Evolutionary conservation across 441 rosid genomes (phyloP), one percentile per base, ranked within the genome.

Genomic region (Manihot esculenta): DNA sequence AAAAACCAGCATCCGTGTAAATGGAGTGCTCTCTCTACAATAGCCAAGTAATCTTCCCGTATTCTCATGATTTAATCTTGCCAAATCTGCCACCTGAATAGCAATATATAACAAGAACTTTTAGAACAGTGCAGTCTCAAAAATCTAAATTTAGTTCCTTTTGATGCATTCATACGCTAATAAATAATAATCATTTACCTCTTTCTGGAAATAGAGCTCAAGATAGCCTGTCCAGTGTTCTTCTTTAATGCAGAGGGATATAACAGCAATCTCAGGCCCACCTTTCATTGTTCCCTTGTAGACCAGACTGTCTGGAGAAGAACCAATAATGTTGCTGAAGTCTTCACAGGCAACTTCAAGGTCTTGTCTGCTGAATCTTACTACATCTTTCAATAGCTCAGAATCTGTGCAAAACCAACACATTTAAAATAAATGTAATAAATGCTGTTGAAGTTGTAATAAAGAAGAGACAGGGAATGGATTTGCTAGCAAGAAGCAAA

Each of bases 291-390:
- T 93, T 74, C 99, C 98, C 83, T 96, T 96, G 83, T 93, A 96
- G 70, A 93, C 88, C 82, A 88, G 82, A 82, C 97, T 91, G 81
- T 96, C 98, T 0, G 96, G 90, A 21, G 96, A 91, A 62, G 95
- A 89, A 53, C 97, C 99, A 66, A 96, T 96, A 62, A 96, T 90
- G 80, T 96, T 96, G 87, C 99, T 96, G 79, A 93, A 93, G 84
- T 96, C 97, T 88, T 96, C 99, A 75, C 98, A 96, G 42, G 99
- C 98, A 68, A 87, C 92, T 85, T 96, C 99, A 63, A 96, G 97
- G 69, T 89, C 98, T 81, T 87, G 97, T 80, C 97, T 93, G 71
- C 92, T 84, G 75, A 83, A 89, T 84, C 90, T 88, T 24, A 69
- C 76, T 17, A 96, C 92, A 69, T 88, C 94, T 72, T 93, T 91